A percentile compares a stretch with the other conserved stretches of the same genome.
Evolutionary conservation across 208 protist species (phyloP).

Genomic region (Crithidia acanthocephali): DNA sequence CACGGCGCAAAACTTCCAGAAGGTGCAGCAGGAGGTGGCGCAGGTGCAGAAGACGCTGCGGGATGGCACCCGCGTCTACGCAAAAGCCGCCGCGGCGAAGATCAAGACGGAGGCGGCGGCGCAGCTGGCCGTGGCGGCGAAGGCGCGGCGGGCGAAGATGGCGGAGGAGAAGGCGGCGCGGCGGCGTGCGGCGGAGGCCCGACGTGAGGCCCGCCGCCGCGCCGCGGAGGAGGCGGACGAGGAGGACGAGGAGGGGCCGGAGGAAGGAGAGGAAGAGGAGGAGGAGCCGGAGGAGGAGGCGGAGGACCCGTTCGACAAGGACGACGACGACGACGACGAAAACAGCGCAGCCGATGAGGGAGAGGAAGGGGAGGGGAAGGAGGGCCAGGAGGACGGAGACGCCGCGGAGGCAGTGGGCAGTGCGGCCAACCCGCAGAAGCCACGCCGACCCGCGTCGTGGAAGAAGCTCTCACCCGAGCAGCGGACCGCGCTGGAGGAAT

Average conservation of each 20-base stretch:
- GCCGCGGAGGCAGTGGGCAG: neutral
- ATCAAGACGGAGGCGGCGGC: slow-evolving; percentile 46
- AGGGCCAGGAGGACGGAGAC: slow-evolving; percentile 19
- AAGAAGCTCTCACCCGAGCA: slow-evolving; percentile 54
- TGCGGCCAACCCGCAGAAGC: neutral
- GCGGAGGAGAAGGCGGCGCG: slow-evolving; percentile 46
- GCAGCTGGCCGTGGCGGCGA: slow-evolving; percentile 46
- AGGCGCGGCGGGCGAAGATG: slow-evolving; percentile 26
- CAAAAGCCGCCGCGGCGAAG: slow-evolving; percentile 38
- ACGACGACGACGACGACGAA: slow-evolving; percentile 41
- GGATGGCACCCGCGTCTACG: slow-evolving; percentile 39
- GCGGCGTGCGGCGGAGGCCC: slow-evolving; percentile 40
- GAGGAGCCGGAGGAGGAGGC: slow-evolving; percentile 43
- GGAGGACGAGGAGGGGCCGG: slow-evolving; percentile 23
- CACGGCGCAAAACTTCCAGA: slow-evolving; percentile 45
- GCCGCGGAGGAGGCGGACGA: slow-evolving; percentile 32
- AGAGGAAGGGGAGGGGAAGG: slow-evolving; percentile 33
- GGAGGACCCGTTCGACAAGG: slow-evolving; percentile 35
- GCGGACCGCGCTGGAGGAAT: slow-evolving; percentile 43
- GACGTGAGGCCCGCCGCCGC: slow-evolving; percentile 31
- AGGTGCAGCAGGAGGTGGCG: slow-evolving; percentile 45
- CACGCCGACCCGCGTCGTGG: slow-evolving; percentile 37
- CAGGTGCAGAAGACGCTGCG: slow-evolving; percentile 49
- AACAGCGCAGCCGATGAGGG: slow-evolving; percentile 40
- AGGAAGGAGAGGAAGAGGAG: slow-evolving; percentile 29